Evolutionary conservation across 306 rosid genomes (phyloP), one percentile per base, ranked within the genome.

Genomic region (Amphicarpaea edgeworthii): DNA sequence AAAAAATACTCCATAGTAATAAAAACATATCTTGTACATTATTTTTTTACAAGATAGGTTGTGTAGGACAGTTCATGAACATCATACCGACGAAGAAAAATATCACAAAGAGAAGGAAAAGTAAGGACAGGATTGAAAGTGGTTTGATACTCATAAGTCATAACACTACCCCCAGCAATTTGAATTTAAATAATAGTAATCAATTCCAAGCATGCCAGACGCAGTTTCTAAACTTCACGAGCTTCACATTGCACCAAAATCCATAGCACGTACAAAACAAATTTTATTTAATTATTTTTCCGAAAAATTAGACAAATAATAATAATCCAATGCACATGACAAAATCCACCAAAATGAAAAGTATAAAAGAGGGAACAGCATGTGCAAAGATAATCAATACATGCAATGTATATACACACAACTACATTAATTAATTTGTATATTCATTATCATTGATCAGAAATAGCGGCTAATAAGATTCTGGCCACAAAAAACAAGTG

Each of bases 321-420:
- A 61, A 20, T 68, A 66, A 41, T 42, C 79, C 77, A 83, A 86
- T 51, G 74, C 88, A 81, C 88, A 81, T 69, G 82, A 53, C 69
- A 64, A 55, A 80, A 81, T 63, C 70, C 59, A 72, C 57, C 70
- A 49, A 67, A 4, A 15, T 3, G 84, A 16, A 79, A 38, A 70
- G 15, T 60, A 83, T 54, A 16, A 16, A 12, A 76, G 72, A 65
- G 83, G 81, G 70, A 81, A 49, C 42, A 81, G 71, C 91, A 85
- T 81, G 90, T 88, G 90, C 72, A 75, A 78, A 60, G 68, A 65
- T 69, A 37, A 81, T 75, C 30, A 24, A 84, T 69, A 78, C 51
- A 80, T 77, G 79, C 88, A 87, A 65, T 81, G 90, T 78, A 84
- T 78, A 84, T 77, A 63, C 51, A 79, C 92, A 89, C 88, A 78